phyloP scores from a whole-genome alignment of 345 rosid genomes.

The Stellera chamaejasme region DNA sequence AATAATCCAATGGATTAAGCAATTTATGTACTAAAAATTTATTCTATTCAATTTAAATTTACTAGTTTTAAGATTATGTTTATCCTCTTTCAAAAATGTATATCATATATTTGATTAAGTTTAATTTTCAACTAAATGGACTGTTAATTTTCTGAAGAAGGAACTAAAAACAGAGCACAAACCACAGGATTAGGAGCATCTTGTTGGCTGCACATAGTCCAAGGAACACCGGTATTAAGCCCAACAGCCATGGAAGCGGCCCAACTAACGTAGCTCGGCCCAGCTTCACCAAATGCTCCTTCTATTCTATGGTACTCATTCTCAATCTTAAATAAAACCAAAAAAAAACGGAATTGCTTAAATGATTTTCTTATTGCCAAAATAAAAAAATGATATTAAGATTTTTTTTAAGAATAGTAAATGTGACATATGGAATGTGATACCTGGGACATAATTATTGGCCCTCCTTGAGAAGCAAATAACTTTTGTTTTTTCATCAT shows the following conservation, averaged over 20 bases:
- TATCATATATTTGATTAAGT: no score
- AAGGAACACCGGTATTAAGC: conserved; percentile 67
- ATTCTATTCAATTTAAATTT: no score
- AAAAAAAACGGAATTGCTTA: neutral
- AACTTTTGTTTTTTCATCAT: conserved; percentile 47
- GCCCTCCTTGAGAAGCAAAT: conserved; percentile 70
- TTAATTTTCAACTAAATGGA: no score
- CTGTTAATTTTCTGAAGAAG: neutral
- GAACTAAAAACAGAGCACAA: neutral
- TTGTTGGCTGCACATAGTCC: conserved; percentile 82
- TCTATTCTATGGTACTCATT: conserved; percentile 63
- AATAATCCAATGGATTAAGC: no score
- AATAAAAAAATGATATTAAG: neutral
- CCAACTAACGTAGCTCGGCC: conserved; percentile 53
- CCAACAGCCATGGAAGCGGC: conserved; percentile 61
- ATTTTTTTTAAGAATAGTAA: no score
- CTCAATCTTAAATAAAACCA: conserved; percentile 39
- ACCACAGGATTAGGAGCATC: conserved; percentile 83
- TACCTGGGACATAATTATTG: conserved; percentile 65
- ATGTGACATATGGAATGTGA: no score
- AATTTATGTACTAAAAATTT: no score
- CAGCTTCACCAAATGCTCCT: conserved; percentile 33
- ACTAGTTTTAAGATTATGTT: no score
- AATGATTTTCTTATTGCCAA: neutral
- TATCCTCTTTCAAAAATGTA: no score